phyloP scores from a whole-genome alignment of 345 rosid genomes.

The Reutealis trisperma region DNA sequence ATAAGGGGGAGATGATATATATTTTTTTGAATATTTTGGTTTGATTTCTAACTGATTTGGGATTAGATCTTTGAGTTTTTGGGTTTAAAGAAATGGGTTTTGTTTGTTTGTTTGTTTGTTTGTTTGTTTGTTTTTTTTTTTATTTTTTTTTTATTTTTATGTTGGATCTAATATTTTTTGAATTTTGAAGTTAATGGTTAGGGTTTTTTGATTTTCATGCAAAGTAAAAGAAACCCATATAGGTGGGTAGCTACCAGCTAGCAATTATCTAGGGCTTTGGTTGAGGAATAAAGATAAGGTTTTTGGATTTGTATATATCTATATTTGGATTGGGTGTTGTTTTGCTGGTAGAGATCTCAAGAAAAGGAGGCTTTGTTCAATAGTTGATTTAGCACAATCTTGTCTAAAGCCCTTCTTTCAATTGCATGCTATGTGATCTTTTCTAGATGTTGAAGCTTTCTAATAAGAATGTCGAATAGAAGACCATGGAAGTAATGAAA shows the following conservation, averaged over 20 bases:
- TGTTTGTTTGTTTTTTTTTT: no score
- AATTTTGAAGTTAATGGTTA: constrained; percentile 26
- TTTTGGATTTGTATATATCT: constrained; percentile 18
- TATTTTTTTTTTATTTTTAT: not conserved
- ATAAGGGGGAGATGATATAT: not conserved
- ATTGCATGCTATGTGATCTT: no score
- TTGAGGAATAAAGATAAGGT: constrained; percentile 33
- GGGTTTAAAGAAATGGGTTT: constrained; percentile 8
- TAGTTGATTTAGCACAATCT: no score
- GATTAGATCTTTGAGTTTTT: constrained; percentile 6
- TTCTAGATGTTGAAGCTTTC: no score
- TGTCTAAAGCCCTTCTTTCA: no score
- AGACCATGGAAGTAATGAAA: no score
- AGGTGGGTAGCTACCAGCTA: constrained; percentile 11
- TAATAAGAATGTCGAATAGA: no score
- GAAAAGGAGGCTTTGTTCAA: no score
- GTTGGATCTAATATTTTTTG: constrained; percentile 30
- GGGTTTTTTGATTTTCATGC: constrained; percentile 40
- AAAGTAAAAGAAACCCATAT: constrained; percentile 40
- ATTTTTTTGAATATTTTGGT: not conserved
- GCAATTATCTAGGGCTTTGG: not conserved
- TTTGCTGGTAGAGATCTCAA: constrained; percentile 6
- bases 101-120: no score
- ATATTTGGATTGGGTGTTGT: constrained; percentile 25
- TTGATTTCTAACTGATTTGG: not conserved